Conservation (phyloP, 441 rosid genomes). For the Arabidopsis lyrata region DNA sequence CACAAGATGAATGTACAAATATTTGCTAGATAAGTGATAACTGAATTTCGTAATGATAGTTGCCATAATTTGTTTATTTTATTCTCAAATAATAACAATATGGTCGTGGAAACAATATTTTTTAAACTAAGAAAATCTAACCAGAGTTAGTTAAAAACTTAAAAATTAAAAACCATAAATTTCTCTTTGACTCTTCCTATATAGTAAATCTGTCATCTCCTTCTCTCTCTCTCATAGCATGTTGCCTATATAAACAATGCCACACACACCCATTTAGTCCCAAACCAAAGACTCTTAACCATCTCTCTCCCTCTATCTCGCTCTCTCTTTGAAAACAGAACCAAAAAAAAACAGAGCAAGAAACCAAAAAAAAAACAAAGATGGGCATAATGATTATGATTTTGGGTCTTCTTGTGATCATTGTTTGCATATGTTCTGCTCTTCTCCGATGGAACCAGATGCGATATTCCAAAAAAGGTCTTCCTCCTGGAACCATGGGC, state of each 20-base stretch:
- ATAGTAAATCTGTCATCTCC: conserved; percentile 29
- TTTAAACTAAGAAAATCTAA: neutral
- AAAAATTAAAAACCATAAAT: neutral
- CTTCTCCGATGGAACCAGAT: conserved; percentile 84
- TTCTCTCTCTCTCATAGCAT: conserved; percentile 13
- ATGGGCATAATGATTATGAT: conserved; percentile 70
- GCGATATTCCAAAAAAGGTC: conserved; percentile 75
- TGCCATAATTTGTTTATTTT: neutral
- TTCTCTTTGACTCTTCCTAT: conserved; percentile 28
- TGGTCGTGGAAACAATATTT: neutral
- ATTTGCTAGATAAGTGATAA: neutral
- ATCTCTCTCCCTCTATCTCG: conserved; percentile 22
- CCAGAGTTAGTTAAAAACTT: conserved; percentile 29
- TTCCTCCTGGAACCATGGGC: conserved; percentile 99
- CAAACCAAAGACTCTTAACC: conserved; percentile 30
- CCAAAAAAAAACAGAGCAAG: neutral
- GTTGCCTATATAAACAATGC: conserved; percentile 44
- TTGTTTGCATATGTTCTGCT: conserved; percentile 68
- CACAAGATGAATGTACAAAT: neutral
- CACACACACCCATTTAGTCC: conserved; percentile 35
- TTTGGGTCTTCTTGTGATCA: conserved; percentile 46
- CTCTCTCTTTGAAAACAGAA: conserved; percentile 31
- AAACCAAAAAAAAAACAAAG: conserved; percentile 22
- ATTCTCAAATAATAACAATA: conserved; percentile 1
- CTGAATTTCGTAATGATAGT: neutral